Conservation (phyloP, 306 rosid genomes). For the Hylodesmum podocarpum region DNA sequence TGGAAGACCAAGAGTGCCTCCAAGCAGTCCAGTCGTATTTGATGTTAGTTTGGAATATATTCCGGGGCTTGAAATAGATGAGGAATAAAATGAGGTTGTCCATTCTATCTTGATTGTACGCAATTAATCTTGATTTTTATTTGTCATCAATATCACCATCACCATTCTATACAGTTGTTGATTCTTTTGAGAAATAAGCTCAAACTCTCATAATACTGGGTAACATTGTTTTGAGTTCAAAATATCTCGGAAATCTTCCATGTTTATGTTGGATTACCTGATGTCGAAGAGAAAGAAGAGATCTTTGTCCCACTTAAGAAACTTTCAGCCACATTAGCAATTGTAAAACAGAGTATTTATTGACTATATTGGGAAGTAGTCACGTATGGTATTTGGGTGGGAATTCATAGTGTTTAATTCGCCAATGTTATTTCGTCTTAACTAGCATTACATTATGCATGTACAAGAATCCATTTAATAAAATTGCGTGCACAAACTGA, state of each 20-base stretch:
- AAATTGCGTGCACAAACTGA: neutral
- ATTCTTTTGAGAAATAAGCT: constrained; percentile 27
- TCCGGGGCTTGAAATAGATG: constrained; percentile 85
- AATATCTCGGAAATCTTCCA: constrained; percentile 11
- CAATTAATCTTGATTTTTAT: neutral
- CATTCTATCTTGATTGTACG: neutral
- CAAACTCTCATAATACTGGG: neutral
- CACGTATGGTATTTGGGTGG: neutral
- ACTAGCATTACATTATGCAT: neutral
- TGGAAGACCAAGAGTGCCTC: constrained; percentile 98
- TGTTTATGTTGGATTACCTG: neutral
- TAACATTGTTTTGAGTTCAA: neutral
- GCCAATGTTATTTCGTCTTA: neutral
- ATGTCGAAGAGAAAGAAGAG: neutral
- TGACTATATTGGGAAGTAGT: neutral
- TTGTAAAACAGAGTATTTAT: neutral
- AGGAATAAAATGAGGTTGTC: constrained; percentile 44
- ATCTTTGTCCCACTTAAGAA: neutral
- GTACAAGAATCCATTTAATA: neutral
- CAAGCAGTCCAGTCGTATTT: constrained; percentile 87
- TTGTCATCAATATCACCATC: neutral
- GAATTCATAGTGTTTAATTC: neutral
- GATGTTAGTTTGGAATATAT: constrained; percentile 90
- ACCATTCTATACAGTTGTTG: constrained; percentile 9
- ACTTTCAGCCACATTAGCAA: neutral